Conservation (phyloP, 2,329 filamentous ascomycete genomes). For the Pseudogymnoascus sp. region DNA sequence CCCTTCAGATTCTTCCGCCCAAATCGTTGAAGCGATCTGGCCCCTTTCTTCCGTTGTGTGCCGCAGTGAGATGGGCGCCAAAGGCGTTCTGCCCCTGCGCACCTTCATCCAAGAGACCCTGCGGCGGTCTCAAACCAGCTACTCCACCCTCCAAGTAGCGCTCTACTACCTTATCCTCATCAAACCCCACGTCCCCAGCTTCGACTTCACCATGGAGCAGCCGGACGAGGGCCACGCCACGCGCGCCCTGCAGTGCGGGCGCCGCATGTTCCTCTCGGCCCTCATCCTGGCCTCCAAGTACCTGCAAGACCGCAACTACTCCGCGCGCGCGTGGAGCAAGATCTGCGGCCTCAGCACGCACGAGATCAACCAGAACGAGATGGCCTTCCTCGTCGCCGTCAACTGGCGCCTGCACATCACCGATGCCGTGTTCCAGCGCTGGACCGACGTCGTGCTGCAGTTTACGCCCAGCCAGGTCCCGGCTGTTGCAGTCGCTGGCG, state of each 20-base stretch:
- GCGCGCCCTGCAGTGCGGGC: constrained; percentile 85
- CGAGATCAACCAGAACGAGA: constrained; percentile 96
- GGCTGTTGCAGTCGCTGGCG: neutral
- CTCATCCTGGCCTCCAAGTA: constrained; percentile 97
- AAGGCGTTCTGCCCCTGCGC: constrained; percentile 77
- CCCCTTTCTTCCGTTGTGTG: constrained; percentile 76
- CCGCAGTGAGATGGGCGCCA: constrained; percentile 62
- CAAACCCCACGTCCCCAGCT: constrained; percentile 76
- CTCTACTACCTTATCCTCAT: constrained; percentile 94
- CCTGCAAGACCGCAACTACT: constrained; percentile 95
- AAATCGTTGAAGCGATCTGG: constrained; percentile 97
- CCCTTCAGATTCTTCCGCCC: constrained; percentile 80
- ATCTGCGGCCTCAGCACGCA: constrained; percentile 90
- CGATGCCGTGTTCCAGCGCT: constrained; percentile 79
- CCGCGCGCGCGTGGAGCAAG: constrained; percentile 95
- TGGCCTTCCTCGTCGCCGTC: constrained; percentile 80
- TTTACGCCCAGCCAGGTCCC: constrained; percentile 57
- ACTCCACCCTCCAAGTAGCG: constrained; percentile 93
- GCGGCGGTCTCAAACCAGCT: constrained; percentile 88
- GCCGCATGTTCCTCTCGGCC: constrained; percentile 93
- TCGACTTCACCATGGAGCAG: constrained; percentile 83
- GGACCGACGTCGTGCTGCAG: constrained; percentile 86
- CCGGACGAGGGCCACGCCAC: constrained; percentile 60
- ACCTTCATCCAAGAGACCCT: constrained; percentile 98
- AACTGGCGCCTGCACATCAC: constrained; percentile 94